These are phyloP conservation scores for Ambrosia hybrid DNA, from an alignment of 140 eudicot species.

Conservation along the genomic window DNA sequence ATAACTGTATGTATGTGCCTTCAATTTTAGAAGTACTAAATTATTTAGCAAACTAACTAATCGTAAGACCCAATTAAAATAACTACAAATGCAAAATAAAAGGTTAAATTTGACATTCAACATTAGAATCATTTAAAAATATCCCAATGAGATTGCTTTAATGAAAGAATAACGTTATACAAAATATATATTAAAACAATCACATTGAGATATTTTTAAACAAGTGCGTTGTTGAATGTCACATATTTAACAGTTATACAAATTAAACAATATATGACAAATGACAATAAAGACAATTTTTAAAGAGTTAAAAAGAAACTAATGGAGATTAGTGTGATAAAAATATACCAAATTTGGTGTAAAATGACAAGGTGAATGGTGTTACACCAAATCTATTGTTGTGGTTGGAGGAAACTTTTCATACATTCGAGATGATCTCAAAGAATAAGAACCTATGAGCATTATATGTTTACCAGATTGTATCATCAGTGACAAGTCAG, in stretches of 20 bases:
- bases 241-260: neutral
- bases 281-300: neutral
- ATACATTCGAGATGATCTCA: neutral
- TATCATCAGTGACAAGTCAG: constrained; percentile 82
- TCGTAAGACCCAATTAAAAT: neutral
- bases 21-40: neutral
- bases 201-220: no score
- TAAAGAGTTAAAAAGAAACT: neutral
- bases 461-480: constrained; percentile 44
- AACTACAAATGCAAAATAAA: neutral
- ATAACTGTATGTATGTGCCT: neutral
- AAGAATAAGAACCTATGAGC: constrained; percentile 15
- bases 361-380: neutral
- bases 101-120: neutral
- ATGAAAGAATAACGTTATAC: neutral
- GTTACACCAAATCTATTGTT: neutral
- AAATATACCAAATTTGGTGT: neutral
- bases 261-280: neutral
- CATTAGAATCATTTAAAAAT: neutral
- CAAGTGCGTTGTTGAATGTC: no score
- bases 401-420: neutral
- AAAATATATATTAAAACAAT: no score
- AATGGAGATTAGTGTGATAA: neutral
- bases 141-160: neutral
- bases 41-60: neutral